phyloP scores from a whole-genome alignment of 371 early-diverging fungal species.

The Mortierella sp. region DNA sequence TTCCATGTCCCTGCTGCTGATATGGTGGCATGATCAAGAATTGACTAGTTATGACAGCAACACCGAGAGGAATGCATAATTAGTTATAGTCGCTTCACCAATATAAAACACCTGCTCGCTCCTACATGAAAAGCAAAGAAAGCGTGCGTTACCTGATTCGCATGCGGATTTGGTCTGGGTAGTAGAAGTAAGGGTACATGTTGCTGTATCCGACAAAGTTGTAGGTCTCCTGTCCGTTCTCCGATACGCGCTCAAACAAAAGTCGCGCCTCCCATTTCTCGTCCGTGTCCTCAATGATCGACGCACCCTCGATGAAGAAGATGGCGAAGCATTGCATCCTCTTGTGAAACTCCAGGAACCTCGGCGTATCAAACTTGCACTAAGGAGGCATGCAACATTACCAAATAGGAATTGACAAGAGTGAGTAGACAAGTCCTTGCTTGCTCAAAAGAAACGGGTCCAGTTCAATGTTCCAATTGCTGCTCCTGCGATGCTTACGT shows the following conservation, averaged over 20 bases:
- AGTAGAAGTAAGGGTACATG: conserved; percentile 86
- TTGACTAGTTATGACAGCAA: conserved; percentile 71
- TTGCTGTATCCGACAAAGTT: conserved; percentile 86
- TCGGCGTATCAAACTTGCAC: conserved; percentile 70
- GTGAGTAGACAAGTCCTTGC: conserved; percentile 4
- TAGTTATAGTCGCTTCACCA: neutral
- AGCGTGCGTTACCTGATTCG: conserved; percentile 75
- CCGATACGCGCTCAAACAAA: conserved; percentile 60
- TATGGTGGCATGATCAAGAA: conserved; percentile 91
- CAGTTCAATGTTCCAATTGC: neutral
- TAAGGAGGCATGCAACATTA: conserved; percentile 17
- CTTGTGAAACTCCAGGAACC: conserved; percentile 82
- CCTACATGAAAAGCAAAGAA: neutral
- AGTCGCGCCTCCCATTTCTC: conserved; percentile 86
- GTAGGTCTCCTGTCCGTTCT: conserved; percentile 64
- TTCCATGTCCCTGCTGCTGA: conserved; percentile 88
- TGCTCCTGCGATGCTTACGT: conserved; percentile 59
- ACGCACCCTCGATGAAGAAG: conserved; percentile 93
- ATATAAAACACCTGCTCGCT: neutral
- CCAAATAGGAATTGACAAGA: neutral
- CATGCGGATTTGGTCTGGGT: conserved; percentile 83
- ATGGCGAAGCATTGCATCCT: conserved; percentile 84
- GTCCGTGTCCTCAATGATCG: conserved; percentile 87
- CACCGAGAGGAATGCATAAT: neutral
- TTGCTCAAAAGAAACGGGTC: neutral